phyloP scores from a whole-genome alignment of 176 grass and related monocot species.

The Musa troglodytarum region DNA sequence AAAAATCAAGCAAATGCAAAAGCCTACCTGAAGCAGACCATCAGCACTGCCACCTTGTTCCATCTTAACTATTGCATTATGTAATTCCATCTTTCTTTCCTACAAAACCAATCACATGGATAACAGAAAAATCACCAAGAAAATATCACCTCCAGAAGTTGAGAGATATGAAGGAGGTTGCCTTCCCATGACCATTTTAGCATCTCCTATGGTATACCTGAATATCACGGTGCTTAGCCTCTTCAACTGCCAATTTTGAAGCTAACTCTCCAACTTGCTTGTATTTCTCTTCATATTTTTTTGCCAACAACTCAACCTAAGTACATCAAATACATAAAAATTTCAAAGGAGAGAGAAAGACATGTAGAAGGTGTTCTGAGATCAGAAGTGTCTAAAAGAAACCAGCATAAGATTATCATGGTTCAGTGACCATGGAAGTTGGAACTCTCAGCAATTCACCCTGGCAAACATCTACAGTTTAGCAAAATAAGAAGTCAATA shows the following conservation, averaged over 20 bases:
- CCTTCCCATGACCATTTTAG: neutral
- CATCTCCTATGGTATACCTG: constrained; percentile 41
- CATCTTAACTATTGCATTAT: constrained; percentile 93
- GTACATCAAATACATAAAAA: constrained; percentile 12
- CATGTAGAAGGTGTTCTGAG: no score
- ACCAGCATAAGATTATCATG: no score
- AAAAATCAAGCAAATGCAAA: constrained; percentile 14
- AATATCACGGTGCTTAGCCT: constrained; percentile 75
- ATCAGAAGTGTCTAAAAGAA: no score
- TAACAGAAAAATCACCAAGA: constrained; percentile 7
- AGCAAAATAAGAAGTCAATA: no score
- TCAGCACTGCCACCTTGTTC: constrained; percentile 95
- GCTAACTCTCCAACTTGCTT: constrained; percentile 93
- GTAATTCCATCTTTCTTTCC: constrained; percentile 93
- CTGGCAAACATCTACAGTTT: no score
- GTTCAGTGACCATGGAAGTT: no score
- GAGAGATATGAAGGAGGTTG: constrained; percentile 1
- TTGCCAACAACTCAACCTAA: constrained; percentile 83
- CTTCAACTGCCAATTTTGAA: constrained; percentile 81
- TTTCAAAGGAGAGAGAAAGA: neutral
- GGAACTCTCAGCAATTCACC: no score
- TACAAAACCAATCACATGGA: constrained; percentile 28
- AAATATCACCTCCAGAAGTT: constrained; percentile 1
- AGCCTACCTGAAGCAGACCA: constrained; percentile 91
- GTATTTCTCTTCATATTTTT: constrained; percentile 99